A percentile compares a stretch with the other conserved stretches of the same genome.
These are phyloP conservation scores for Trichoderma cornu-damae DNA, from an alignment of 2,329 filamentous ascomycete species.

Conservation along the genomic window DNA sequence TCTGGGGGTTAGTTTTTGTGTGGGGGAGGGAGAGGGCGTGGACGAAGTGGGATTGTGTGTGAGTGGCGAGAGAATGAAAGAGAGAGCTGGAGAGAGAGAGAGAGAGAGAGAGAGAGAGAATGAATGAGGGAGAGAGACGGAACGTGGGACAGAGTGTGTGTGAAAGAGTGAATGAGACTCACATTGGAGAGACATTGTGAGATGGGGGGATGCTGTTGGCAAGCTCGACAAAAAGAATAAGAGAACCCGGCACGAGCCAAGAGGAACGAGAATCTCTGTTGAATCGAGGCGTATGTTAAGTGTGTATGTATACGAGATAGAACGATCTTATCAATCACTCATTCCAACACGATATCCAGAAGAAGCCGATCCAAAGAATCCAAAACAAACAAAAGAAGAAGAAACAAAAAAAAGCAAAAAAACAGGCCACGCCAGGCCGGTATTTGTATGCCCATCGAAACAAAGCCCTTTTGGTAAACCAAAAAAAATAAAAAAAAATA, in stretches of 20 bases:
- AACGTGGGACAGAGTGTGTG: too few species aligned
- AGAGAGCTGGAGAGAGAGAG: neutral
- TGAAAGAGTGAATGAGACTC: constrained; percentile 31
- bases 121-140: too few species aligned
- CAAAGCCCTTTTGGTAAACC: too few species aligned
- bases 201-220: neutral
- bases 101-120: constrained; percentile 13
- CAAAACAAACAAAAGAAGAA: neutral
- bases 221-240: neutral
- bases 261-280: neutral
- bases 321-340: too few species aligned
- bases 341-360: too few species aligned
- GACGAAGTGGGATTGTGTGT: neutral
- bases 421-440: too few species aligned
- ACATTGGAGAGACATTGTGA: constrained; percentile 58
- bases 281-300: neutral
- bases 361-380: neutral
- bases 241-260: too few species aligned
- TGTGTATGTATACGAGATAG: too few species aligned
- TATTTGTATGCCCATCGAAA: too few species aligned
- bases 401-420: too few species aligned
- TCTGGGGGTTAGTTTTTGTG: neutral
- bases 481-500: too few species aligned
- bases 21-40: neutral
- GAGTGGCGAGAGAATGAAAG: constrained; percentile 14